phyloP scores from a whole-genome alignment of 2,329 filamentous ascomycete species.

The Beauveria sp. region DNA sequence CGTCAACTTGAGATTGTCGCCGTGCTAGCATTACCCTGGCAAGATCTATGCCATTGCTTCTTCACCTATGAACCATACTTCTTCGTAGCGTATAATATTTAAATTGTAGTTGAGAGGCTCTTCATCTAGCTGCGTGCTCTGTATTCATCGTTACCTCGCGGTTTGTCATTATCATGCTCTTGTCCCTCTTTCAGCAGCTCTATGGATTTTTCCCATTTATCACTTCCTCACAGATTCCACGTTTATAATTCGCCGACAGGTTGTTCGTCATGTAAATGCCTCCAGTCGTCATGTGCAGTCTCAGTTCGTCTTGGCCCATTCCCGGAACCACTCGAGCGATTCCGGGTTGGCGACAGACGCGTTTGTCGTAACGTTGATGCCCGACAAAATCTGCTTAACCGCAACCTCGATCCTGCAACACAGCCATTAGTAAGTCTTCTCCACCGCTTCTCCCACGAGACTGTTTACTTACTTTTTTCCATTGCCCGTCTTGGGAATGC shows the following conservation, averaged over 20 bases:
- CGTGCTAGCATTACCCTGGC: too few relatives aligned
- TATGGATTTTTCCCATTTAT: not conserved
- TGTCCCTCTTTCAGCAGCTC: not conserved
- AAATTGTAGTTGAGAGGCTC: not conserved
- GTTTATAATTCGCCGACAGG: too few relatives aligned
- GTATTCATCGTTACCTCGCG: not conserved
- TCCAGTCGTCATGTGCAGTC: too few relatives aligned
- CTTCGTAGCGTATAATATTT: not conserved
- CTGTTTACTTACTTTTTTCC: constrained; percentile 72
- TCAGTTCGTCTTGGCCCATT: constrained; percentile 58
- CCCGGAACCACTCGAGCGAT: constrained; percentile 79
- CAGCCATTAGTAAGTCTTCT: constrained; percentile 12
- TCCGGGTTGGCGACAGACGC: constrained; percentile 90
- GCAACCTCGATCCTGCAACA: constrained; percentile 72
- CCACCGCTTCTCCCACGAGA: not conserved
- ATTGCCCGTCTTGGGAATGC: constrained; percentile 87
- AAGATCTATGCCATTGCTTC: too few relatives aligned
- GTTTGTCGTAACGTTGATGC: constrained; percentile 76
- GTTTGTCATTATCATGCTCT: not conserved
- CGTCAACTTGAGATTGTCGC: too few relatives aligned
- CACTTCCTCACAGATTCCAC: too few relatives aligned
- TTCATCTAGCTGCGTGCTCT: not conserved
- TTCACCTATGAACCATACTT: too few relatives aligned
- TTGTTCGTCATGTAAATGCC: not conserved
- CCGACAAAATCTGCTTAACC: constrained; percentile 92